These are phyloP conservation scores for Orbilia ellipsospora DNA, from an alignment of 2,329 filamentous ascomycete species.

Conservation along the genomic window DNA sequence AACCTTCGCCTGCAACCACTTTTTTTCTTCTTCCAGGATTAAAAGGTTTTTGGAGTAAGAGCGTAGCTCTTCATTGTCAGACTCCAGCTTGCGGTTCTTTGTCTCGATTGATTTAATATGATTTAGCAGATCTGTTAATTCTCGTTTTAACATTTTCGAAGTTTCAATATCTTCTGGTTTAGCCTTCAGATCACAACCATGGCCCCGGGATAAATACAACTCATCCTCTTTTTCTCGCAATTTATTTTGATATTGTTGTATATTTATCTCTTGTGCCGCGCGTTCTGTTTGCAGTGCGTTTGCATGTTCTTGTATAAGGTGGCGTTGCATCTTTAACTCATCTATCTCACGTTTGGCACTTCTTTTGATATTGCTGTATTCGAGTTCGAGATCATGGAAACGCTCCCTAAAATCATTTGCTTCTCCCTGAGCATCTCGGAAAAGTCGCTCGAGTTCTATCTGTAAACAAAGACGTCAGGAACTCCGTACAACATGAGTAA, in stretches of 20 bases:
- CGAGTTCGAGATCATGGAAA: slow-evolving; percentile 34
- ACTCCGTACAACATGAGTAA: neutral
- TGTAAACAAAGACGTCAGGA: neutral
- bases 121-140: slow-evolving; percentile 89
- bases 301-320: slow-evolving; percentile 21
- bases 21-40: slow-evolving; percentile 94
- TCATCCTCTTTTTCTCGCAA: slow-evolving; percentile 41
- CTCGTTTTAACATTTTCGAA: slow-evolving; percentile 82
- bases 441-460: slow-evolving; percentile 25
- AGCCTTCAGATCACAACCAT: slow-evolving; percentile 73
- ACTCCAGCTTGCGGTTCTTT: slow-evolving; percentile 79
- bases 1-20: slow-evolving; percentile 79
- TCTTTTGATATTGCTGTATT: slow-evolving; percentile 21
- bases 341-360: slow-evolving; percentile 26
- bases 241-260: slow-evolving; percentile 26
- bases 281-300: slow-evolving; percentile 19
- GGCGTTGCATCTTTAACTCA: slow-evolving; percentile 28
- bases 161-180: slow-evolving; percentile 88
- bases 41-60: slow-evolving; percentile 87
- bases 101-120: slow-evolving; percentile 87
- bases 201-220: slow-evolving; percentile 21
- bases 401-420: slow-evolving; percentile 30
- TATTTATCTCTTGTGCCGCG: neutral
- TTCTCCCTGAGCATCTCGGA: slow-evolving; percentile 33
- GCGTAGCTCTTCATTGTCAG: slow-evolving; percentile 83